phyloP scores from a whole-genome alignment of 129 eudicot species.

The Artemisia tridentata region DNA sequence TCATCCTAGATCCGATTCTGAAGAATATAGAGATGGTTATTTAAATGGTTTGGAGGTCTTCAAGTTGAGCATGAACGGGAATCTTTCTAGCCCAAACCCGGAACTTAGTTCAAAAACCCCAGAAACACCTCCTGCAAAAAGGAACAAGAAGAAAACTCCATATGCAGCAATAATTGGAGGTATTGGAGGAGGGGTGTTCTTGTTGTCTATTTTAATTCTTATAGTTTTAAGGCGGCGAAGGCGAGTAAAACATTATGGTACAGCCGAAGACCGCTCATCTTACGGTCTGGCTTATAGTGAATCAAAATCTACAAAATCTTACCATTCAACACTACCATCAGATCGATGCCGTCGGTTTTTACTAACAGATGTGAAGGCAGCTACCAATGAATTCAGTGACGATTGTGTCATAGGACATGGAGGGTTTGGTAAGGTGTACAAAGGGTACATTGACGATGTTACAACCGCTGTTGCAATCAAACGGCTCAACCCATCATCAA shows the following conservation, averaged over 20 bases:
- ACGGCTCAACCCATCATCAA: constrained; percentile 37
- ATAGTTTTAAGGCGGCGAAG: constrained; percentile 22
- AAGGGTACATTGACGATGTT: constrained; percentile 38
- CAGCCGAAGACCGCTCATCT: constrained; percentile 24
- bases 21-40: too few species aligned
- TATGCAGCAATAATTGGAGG: constrained; percentile 31
- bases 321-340: constrained; percentile 32
- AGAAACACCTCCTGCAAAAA: background rate
- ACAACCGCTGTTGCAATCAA: constrained; percentile 41
- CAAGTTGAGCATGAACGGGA: too few species aligned
- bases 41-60: too few species aligned
- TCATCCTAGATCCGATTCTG: background rate
- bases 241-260: constrained; percentile 21
- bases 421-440: constrained; percentile 56
- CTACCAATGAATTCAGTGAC: constrained; percentile 35
- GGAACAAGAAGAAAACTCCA: background rate
- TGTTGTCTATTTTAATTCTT: constrained; percentile 25
- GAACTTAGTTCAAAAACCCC: constrained; percentile 13
- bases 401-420: constrained; percentile 33
- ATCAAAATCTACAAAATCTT: constrained; percentile 29
- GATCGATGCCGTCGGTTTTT: constrained; percentile 46
- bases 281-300: constrained; percentile 17
- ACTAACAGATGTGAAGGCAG: constrained; percentile 33
- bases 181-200: constrained; percentile 25
- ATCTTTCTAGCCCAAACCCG: constrained; percentile 15